Percentiles rank a stretch among this genome's conserved stretches.
Evolutionary conservation across 768 basidiomycete genomes (phyloP).

Genomic region (Polyporus arcularius): DNA sequence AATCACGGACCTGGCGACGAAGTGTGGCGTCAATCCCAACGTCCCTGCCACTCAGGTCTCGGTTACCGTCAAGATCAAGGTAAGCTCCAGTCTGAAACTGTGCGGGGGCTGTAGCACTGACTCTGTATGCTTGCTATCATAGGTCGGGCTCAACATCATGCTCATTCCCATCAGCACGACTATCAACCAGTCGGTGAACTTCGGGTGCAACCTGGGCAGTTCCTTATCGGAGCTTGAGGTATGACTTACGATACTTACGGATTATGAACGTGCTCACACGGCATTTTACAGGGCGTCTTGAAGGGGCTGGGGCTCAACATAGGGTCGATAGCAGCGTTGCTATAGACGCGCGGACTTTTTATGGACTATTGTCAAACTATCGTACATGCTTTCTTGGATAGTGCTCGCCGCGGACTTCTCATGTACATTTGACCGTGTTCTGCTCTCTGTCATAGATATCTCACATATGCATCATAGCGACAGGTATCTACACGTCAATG

Average conservation of each 20-base stretch:
- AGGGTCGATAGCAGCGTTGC: constrained; percentile 3
- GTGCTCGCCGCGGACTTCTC: constrained; percentile 8
- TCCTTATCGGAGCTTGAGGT: constrained; percentile 32
- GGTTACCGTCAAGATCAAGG: constrained; percentile 69
- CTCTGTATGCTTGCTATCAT: constrained; percentile 2
- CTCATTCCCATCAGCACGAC: constrained; percentile 66
- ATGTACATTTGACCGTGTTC: not conserved
- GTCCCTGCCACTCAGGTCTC: constrained; percentile 47
- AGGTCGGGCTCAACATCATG: constrained; percentile 70
- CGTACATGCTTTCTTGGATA: not conserved
- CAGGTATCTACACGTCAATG: too few species aligned
- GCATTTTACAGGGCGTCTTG: constrained; percentile 2
- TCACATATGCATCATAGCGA: too few species aligned
- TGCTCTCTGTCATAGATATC: too few species aligned
- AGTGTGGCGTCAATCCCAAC: constrained; percentile 56
- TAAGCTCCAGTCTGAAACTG: constrained; percentile 30
- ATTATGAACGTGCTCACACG: not conserved
- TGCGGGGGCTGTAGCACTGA: not conserved
- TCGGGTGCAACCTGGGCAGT: constrained; percentile 61
- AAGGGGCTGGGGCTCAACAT: constrained; percentile 15
- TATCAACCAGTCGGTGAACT: constrained; percentile 59
- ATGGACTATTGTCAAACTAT: not conserved
- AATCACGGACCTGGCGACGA: constrained; percentile 59
- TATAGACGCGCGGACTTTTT: not conserved
- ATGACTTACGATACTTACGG: constrained; percentile 5